Conservation (phyloP, 495 filamentous ascomycete genomes). For the Rhypophila decipiens region DNA sequence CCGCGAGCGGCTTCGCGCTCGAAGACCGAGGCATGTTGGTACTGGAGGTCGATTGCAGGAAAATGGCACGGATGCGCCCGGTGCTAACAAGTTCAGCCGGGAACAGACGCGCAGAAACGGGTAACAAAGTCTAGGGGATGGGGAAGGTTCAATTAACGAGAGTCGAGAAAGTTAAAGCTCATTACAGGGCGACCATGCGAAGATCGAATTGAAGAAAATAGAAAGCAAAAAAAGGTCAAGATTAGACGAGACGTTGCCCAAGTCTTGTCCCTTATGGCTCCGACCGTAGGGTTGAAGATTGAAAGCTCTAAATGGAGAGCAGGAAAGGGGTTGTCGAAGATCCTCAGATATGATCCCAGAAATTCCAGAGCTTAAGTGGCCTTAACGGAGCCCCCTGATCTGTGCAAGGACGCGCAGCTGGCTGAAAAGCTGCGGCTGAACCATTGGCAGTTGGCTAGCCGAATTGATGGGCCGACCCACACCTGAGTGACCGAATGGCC, state of each 20-base stretch:
- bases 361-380: slow-evolving; percentile 27
- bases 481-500: no score
- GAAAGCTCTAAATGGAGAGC: slow-evolving; percentile 5
- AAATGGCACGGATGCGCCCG: slow-evolving; percentile 1
- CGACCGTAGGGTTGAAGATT: slow-evolving; percentile 13
- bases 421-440: not conserved
- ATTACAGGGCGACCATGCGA: slow-evolving; percentile 38
- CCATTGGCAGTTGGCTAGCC: not conserved
- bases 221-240: not conserved
- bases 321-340: not conserved
- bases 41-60: not conserved
- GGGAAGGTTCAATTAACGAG: slow-evolving; percentile 31
- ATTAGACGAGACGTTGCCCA: slow-evolving; percentile 8
- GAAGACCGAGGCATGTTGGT: slow-evolving; percentile 34
- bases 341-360: slow-evolving; percentile 9
- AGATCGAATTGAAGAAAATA: slow-evolving; percentile 1
- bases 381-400: slow-evolving; percentile 7
- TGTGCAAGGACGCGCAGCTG: not conserved
- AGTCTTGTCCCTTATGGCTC: slow-evolving; percentile 10
- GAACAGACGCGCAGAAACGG: slow-evolving; percentile 7
- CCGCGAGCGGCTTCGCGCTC: slow-evolving; percentile 33
- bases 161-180: slow-evolving; percentile 36
- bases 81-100: slow-evolving; percentile 15
- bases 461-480: not conserved
- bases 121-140: slow-evolving; percentile 10